Conservation (phyloP, 495 filamentous ascomycete species). For the Aspergillus coremiiformis region DNA sequence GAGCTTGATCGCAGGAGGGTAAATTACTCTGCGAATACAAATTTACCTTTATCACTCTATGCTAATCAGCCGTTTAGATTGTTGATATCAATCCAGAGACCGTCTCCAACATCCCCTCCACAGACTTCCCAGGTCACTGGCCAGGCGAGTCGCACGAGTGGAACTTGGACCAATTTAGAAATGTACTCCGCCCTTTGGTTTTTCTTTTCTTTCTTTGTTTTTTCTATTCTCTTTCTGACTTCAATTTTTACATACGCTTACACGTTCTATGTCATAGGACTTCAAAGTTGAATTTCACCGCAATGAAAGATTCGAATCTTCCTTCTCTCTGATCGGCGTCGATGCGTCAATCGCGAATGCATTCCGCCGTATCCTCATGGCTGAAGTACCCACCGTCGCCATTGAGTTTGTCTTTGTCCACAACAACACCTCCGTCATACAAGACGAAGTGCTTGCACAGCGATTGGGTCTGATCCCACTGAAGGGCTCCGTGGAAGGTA, state of each 20-base stretch:
- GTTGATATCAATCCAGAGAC: conserved; percentile 83
- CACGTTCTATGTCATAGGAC: conserved; percentile 29
- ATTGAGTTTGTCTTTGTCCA: conserved; percentile 86
- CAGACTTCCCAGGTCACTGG: conserved; percentile 84
- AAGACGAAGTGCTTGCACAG: conserved; percentile 90
- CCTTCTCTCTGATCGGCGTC: conserved; percentile 85
- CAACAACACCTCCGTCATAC: conserved; percentile 95
- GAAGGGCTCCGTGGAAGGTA: conserved; percentile 62
- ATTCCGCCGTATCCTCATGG: conserved; percentile 93
- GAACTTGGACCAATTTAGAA: conserved; percentile 66
- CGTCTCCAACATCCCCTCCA: conserved; percentile 78
- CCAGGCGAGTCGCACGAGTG: conserved; percentile 86
- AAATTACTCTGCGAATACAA: conserved; percentile 1
- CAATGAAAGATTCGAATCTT: conserved; percentile 62
- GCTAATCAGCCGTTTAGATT: conserved; percentile 48
- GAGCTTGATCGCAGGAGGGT: conserved; percentile 47
- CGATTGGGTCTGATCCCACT: conserved; percentile 88
- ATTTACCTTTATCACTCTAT: background rate
- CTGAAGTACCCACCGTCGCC: conserved; percentile 88
- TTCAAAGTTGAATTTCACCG: conserved; percentile 77
- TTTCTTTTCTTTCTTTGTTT: background rate
- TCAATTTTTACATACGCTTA: conserved; percentile 11
- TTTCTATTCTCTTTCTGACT: background rate
- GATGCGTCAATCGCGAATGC: conserved; percentile 95
- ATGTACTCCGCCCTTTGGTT: conserved; percentile 28